These are phyloP conservation scores for Helminthosporium solani DNA, from an alignment of 2,329 filamentous ascomycete genomes.

Conservation along the genomic window DNA sequence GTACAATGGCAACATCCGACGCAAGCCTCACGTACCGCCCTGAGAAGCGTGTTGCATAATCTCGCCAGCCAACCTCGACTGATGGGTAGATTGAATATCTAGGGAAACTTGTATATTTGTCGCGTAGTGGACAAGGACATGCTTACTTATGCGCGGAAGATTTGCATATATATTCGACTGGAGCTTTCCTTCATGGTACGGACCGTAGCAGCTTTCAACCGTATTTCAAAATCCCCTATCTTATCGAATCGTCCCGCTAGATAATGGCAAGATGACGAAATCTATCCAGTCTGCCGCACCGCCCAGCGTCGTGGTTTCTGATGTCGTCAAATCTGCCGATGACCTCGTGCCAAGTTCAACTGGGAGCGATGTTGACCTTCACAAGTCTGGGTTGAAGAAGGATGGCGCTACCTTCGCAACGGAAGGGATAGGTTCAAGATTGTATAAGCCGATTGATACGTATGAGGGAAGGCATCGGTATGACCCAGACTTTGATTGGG, in stretches of 20 bases:
- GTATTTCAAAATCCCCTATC: neutral
- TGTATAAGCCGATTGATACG: constrained; percentile 54
- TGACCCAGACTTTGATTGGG: constrained; percentile 60
- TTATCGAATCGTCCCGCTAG: neutral
- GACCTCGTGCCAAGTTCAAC: constrained; percentile 21
- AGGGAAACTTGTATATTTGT: too few species aligned
- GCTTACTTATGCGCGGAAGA: neutral
- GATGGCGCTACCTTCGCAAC: constrained; percentile 39
- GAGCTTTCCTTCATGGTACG: neutral
- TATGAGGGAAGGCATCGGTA: constrained; percentile 63
- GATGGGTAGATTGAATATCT: constrained; percentile 2
- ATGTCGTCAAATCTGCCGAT: constrained; percentile 16
- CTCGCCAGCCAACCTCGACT: constrained; percentile 4
- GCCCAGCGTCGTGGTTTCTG: constrained; percentile 9
- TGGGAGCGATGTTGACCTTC: constrained; percentile 18
- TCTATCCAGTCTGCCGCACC: constrained; percentile 3
- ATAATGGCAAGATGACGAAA: constrained; percentile 8
- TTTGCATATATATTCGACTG: neutral
- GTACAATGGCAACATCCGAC: neutral
- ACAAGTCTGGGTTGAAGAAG: constrained; percentile 8
- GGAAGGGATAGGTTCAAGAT: constrained; percentile 34
- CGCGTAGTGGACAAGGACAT: too few species aligned
- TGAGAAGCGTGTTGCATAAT: neutral
- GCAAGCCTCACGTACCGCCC: neutral
- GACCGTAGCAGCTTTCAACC: neutral